Evolutionary conservation across 306 rosid species (phyloP), one percentile per base, ranked within the genome.

Genomic region (Prinsepia uniflora): DNA sequence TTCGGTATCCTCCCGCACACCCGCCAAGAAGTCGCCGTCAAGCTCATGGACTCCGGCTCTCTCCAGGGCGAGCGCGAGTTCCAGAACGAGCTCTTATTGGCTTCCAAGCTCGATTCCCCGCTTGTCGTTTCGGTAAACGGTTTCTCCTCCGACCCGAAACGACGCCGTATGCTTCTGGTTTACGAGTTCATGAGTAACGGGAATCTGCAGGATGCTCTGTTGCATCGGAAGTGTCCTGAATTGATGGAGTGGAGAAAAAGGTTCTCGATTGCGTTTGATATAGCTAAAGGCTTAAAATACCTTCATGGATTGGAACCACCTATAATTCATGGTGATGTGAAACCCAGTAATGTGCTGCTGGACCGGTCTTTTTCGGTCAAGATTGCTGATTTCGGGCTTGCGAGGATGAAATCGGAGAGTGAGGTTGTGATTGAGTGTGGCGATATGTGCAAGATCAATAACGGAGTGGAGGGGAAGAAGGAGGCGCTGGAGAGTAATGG

Each of bases 41-140:
- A 95, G 81, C 82, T 85, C 55, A 87, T 95, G 96, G 92, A 91
- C 78, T 84, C 96, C 9, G 77, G 92, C 0, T 91, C 96, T 12
- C 81, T 81, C 5, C 98, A 94, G 73, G 91, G 92, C 41, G 99
- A 94, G 70, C 90, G 97, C 1, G 99, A 95, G 77, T 95, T 95
- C 54, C 92, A 95, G 76, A 91, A 91, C 87, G 97, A 95, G 78
- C 88, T 91, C 53, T 84, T 91, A 74, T 89, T 95, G 70, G 95
- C 96, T 7, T 83, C 99, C 3, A 72, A 72, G 75, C 84, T 89
- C 45, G 83, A 68, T 1, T 91, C 96, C 0, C 70, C 52, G 7
- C 80, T 81, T 40, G 82, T 86, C 8, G 86, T 86, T 70, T 66
- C 89, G 3, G 88, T 90, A 3, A 47, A 85, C 10, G 96, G 94